These are phyloP conservation scores for Sinapis alba DNA, from an alignment of 441 rosid genomes.

Conservation along the genomic window DNA sequence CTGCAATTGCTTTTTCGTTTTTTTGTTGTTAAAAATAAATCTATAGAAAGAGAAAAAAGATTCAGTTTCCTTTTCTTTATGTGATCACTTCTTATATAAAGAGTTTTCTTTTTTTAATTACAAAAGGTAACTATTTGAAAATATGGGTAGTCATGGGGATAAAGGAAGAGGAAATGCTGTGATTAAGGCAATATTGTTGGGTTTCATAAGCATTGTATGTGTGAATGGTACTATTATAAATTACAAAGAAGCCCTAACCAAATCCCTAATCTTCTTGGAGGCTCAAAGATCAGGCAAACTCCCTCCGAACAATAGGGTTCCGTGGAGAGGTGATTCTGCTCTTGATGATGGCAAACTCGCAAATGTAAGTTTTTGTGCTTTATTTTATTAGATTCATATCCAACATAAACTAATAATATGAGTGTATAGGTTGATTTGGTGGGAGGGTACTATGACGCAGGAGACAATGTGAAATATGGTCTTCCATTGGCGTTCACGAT, in stretches of 20 bases:
- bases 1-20: constrained; percentile 42
- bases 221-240: constrained; percentile 49
- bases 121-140: not conserved
- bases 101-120: not conserved
- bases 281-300: constrained; percentile 95
- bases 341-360: constrained; percentile 81
- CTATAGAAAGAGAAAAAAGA: not conserved
- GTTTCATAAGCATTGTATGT: constrained; percentile 34
- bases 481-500: constrained; percentile 91
- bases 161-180: constrained; percentile 37
- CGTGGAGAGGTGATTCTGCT: constrained; percentile 95
- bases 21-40: constrained; percentile 24
- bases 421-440: constrained; percentile 61
- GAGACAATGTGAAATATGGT: constrained; percentile 92
- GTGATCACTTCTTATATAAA: constrained; percentile 19
- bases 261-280: constrained; percentile 84
- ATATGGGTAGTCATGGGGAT: constrained; percentile 39
- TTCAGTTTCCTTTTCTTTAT: constrained; percentile 9
- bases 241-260: constrained; percentile 74
- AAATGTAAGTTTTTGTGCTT: constrained; percentile 45
- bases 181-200: constrained; percentile 40
- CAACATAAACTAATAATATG: not conserved
- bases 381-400: not conserved
- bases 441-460: constrained; percentile 97
- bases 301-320: constrained; percentile 56